A percentile compares a stretch with the other conserved stretches of the same genome.
Evolutionary conservation across 768 basidiomycete species (phyloP).

Genomic region (Pleurotus sapidus): DNA sequence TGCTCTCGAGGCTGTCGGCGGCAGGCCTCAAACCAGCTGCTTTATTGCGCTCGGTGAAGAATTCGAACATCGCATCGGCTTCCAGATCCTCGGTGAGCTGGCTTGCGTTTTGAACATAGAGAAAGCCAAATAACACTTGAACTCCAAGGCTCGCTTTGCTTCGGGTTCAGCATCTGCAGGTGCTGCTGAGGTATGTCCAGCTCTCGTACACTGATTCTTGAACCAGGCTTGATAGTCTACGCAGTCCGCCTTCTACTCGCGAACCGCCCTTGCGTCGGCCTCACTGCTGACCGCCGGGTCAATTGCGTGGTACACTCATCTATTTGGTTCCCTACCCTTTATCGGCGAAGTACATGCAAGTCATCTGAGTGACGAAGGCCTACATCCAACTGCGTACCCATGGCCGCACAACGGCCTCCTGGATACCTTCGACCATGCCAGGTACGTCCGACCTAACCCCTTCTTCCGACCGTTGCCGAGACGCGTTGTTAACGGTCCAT

Average conservation of each 20-base stretch:
- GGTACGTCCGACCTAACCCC: slow-evolving; percentile 50
- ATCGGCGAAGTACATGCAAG: slow-evolving; percentile 91
- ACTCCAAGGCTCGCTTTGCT: slow-evolving; percentile 63
- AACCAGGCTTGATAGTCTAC: slow-evolving; percentile 7
- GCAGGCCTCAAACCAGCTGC: slow-evolving; percentile 63
- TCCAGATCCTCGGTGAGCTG: slow-evolving; percentile 50
- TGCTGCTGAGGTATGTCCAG: slow-evolving; percentile 58
- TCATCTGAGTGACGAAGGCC: slow-evolving; percentile 89
- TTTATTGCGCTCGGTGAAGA: slow-evolving; percentile 42
- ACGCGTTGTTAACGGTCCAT: slow-evolving; percentile 9
- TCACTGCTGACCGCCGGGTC: slow-evolving; percentile 82
- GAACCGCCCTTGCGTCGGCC: slow-evolving; percentile 70
- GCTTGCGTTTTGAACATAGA: slow-evolving; percentile 4
- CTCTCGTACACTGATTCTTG: background rate
- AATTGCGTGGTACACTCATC: slow-evolving; percentile 94
- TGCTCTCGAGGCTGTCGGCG: slow-evolving; percentile 81
- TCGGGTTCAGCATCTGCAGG: slow-evolving; percentile 56
- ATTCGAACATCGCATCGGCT: slow-evolving; percentile 34
- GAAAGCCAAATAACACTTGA: background rate
- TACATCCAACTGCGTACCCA: slow-evolving; percentile 83
- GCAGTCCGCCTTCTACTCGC: slow-evolving; percentile 68
- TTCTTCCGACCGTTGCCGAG: slow-evolving; percentile 12
- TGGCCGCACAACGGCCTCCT: slow-evolving; percentile 89
- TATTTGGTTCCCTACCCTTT: slow-evolving; percentile 89
- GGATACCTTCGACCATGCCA: slow-evolving; percentile 94